These are phyloP conservation scores for Stemphylium vesicarium DNA, from an alignment of 2,329 filamentous ascomycete genomes.

Conservation along the genomic window DNA sequence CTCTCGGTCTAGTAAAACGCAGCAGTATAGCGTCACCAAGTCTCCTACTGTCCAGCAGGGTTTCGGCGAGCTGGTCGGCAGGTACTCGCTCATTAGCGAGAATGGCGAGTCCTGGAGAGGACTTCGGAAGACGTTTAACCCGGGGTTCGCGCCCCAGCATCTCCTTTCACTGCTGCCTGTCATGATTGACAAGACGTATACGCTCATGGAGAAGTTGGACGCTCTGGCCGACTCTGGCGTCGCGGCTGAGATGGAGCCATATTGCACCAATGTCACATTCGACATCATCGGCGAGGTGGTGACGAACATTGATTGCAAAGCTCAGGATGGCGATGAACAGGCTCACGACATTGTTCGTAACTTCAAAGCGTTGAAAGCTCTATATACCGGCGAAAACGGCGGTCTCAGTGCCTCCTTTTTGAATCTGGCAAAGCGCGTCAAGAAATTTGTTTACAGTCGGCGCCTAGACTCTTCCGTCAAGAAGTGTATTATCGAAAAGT, in stretches of 20 bases:
- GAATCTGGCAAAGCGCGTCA: slow-evolving; percentile 28
- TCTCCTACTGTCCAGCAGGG: slow-evolving; percentile 39
- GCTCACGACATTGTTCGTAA: slow-evolving; percentile 35
- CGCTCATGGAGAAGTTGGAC: slow-evolving; percentile 43
- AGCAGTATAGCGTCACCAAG: slow-evolving; percentile 43
- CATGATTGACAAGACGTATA: slow-evolving; percentile 44
- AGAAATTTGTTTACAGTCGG: slow-evolving; percentile 27
- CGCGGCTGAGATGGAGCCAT: slow-evolving; percentile 39
- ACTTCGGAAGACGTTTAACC: slow-evolving; percentile 45
- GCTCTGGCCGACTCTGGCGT: slow-evolving; percentile 28
- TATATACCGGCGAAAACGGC: slow-evolving; percentile 24
- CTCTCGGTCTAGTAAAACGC: slow-evolving; percentile 32
- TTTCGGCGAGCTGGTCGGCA: slow-evolving; percentile 32
- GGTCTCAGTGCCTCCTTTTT: slow-evolving; percentile 30
- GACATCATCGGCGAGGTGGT: slow-evolving; percentile 47
- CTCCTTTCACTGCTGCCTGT: slow-evolving; percentile 43
- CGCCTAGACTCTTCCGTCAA: slow-evolving; percentile 38
- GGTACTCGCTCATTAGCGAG: slow-evolving; percentile 34
- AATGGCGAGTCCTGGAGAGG: slow-evolving; percentile 45
- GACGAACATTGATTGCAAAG: slow-evolving; percentile 37
- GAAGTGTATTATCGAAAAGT: slow-evolving; percentile 33
- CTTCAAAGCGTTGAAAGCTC: slow-evolving; percentile 28
- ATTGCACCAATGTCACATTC: slow-evolving; percentile 42
- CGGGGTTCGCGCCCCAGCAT: slow-evolving; percentile 47
- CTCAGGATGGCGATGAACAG: slow-evolving; percentile 29